Evolutionary conservation across 225 moss, liverwort and hornwort genomes (phyloP).

Genomic region (Rhytidiadelphus loreus): DNA sequence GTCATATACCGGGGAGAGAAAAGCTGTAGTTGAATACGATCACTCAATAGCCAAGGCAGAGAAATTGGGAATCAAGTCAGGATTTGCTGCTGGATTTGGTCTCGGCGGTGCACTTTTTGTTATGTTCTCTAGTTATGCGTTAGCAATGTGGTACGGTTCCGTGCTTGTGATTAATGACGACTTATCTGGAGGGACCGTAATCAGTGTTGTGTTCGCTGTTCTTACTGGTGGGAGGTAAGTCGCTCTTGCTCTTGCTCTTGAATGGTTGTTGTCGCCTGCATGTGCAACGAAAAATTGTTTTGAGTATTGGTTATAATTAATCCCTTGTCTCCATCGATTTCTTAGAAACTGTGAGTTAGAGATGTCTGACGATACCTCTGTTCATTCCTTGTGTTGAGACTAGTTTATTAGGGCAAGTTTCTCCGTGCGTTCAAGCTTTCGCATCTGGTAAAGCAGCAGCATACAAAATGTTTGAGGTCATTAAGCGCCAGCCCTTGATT

Average conservation of each 20-base stretch:
- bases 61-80: conserved; percentile 47
- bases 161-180: conserved; percentile 46
- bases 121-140: conserved; percentile 48
- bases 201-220: conserved; percentile 68
- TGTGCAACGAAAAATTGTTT: background rate
- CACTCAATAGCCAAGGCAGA: conserved; percentile 50
- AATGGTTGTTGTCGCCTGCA: background rate
- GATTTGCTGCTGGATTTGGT: conserved; percentile 34
- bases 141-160: conserved; percentile 89
- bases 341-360: background rate
- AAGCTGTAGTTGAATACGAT: conserved; percentile 78
- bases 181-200: conserved; percentile 49
- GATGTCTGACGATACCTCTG: background rate
- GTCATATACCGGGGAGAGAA: conserved; percentile 69
- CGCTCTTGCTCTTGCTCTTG: background rate
- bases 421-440: conserved; percentile 63
- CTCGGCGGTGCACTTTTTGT: conserved; percentile 43
- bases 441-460: conserved; percentile 71
- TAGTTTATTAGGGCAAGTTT: conserved; percentile 66
- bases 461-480: conserved; percentile 81
- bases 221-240: conserved; percentile 74
- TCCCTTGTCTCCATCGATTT: background rate
- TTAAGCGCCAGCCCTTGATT: conserved; percentile 59
- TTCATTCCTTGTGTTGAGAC: background rate
- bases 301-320: background rate